Conservation (phyloP, 73 alveolate species). For the Durusdinium trenchii region DNA sequence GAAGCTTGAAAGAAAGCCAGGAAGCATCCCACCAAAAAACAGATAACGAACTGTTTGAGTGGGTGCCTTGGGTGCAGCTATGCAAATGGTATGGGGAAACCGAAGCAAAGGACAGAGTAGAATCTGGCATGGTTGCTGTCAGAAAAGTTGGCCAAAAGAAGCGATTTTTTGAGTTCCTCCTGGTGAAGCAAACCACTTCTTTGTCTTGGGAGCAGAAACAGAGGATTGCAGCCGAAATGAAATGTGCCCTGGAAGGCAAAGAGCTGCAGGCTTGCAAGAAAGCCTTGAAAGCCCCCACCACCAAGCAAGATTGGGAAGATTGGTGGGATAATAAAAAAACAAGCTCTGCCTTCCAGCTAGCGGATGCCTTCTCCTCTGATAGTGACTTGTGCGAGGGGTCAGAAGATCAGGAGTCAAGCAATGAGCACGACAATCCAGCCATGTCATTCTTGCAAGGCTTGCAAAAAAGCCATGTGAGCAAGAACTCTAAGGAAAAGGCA, state of each 20-base stretch:
- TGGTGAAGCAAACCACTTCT: neutral
- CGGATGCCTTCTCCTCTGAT: neutral
- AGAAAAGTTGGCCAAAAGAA: neutral
- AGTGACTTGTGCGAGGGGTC: neutral
- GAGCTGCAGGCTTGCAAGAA: conserved; percentile 51
- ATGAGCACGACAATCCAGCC: neutral
- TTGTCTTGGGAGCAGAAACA: neutral
- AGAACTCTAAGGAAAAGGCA: neutral
- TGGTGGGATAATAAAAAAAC: neutral
- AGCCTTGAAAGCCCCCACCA: conserved; percentile 23
- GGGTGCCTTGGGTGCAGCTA: conserved; percentile 29
- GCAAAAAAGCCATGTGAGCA: neutral
- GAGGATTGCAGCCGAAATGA: neutral
- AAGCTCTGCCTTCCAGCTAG: neutral
- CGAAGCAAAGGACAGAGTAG: conserved; percentile 13
- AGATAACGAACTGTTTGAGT: neutral
- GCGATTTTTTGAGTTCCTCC: neutral
- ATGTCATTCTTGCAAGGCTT: neutral
- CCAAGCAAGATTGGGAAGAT: neutral
- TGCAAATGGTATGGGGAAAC: neutral
- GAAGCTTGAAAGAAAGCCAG: conserved; percentile 39
- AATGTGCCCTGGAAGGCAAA: neutral
- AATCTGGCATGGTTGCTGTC: neutral
- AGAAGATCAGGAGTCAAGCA: neutral
- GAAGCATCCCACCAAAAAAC: neutral